Evolutionary conservation across 768 basidiomycete genomes (phyloP).

Genomic region (Tremella fuciformis): DNA sequence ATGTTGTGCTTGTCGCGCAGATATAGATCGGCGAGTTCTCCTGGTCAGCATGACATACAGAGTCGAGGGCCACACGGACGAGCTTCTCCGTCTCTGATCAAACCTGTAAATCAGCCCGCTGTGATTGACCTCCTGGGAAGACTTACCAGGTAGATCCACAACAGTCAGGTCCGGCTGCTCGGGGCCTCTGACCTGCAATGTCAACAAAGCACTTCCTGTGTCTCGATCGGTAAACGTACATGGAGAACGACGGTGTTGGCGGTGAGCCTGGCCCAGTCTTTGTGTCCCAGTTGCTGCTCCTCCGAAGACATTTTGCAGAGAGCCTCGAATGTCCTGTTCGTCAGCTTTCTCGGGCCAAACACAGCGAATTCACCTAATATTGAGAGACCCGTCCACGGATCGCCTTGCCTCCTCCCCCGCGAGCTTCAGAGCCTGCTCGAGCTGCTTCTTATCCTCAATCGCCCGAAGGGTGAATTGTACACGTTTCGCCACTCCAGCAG

Average conservation of each 20-base stretch:
- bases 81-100: not conserved
- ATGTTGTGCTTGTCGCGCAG: slow-evolving; percentile 20
- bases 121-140: not conserved
- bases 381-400: not conserved
- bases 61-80: not conserved
- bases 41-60: not conserved
- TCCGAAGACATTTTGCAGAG: slow-evolving; percentile 5
- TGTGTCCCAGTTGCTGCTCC: not conserved
- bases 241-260: slow-evolving; percentile 18
- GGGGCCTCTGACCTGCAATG: slow-evolving; percentile 17
- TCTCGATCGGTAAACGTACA: slow-evolving; percentile 12
- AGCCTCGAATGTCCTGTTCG: slow-evolving; percentile 11
- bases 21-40: slow-evolving; percentile 11
- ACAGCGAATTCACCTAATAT: slow-evolving; percentile 10
- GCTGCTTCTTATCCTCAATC: not conserved
- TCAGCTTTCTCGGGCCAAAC: not conserved
- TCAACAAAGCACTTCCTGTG: not conserved
- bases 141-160: slow-evolving; percentile 31
- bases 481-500: not conserved
- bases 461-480: slow-evolving; percentile 10
- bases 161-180: slow-evolving; percentile 19
- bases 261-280: slow-evolving; percentile 11
- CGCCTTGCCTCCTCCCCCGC: slow-evolving; percentile 29
- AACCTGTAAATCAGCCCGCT: not conserved
- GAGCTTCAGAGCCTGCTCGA: slow-evolving; percentile 13